phyloP scores from a whole-genome alignment of 441 rosid species.

The Gossypium gossypioides region DNA sequence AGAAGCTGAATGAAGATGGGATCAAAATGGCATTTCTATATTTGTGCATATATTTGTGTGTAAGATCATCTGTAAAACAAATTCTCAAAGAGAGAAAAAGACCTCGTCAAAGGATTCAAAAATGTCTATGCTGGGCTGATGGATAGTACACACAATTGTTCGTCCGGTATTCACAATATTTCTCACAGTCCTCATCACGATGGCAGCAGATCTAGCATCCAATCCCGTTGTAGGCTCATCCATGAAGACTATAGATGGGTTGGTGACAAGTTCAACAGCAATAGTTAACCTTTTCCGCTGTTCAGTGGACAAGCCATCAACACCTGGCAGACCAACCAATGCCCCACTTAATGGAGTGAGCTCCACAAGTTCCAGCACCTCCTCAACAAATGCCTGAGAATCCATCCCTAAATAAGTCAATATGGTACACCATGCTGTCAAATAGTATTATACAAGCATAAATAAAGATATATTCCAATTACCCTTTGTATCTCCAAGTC shows the following conservation, averaged over 20 bases:
- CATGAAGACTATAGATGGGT: slow-evolving; percentile 94
- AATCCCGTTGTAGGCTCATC: slow-evolving; percentile 95
- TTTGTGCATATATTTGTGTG: not conserved
- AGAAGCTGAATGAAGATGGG: not conserved
- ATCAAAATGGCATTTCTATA: not conserved
- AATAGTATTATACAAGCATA: not conserved
- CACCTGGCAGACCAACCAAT: slow-evolving; percentile 88
- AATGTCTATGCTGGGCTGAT: slow-evolving; percentile 94
- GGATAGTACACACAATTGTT: slow-evolving; percentile 93
- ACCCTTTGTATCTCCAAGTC: slow-evolving; percentile 74
- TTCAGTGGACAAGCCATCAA: slow-evolving; percentile 87
- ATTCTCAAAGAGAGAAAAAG: slow-evolving; percentile 1
- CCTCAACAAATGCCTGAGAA: slow-evolving; percentile 81
- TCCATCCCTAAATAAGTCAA: slow-evolving; percentile 15
- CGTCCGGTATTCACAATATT: slow-evolving; percentile 91
- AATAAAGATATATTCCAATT: slow-evolving; percentile 8
- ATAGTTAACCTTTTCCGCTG: slow-evolving; percentile 88
- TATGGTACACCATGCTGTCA: slow-evolving; percentile 6
- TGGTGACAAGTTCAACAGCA: slow-evolving; percentile 89
- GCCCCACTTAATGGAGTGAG: slow-evolving; percentile 73
- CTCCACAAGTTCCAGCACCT: slow-evolving; percentile 97
- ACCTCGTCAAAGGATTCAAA: slow-evolving; percentile 98
- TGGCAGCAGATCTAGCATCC: slow-evolving; percentile 96
- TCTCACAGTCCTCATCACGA: slow-evolving; percentile 97
- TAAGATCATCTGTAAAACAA: not conserved